phyloP scores from a whole-genome alignment of 2,329 filamentous ascomycete genomes.

The Orbilia quercus region DNA sequence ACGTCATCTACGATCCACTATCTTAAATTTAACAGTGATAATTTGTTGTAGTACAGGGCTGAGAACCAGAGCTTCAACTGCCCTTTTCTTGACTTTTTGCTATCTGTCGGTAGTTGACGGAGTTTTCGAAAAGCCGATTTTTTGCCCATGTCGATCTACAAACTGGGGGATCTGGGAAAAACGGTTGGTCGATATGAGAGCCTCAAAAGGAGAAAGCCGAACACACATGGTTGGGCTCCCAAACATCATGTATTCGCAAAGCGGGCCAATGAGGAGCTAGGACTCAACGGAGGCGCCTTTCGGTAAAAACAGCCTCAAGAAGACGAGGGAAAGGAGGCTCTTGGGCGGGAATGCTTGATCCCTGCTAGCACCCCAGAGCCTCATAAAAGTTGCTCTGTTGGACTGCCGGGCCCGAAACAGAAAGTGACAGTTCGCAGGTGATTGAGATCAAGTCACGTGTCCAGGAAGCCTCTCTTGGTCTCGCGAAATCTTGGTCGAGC shows the following conservation, averaged over 20 bases:
- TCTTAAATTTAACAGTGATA: conserved; percentile 40
- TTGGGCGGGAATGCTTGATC: conserved; percentile 43
- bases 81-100: not conserved
- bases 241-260: conserved; percentile 48
- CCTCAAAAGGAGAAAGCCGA: conserved; percentile 15
- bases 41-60: conserved; percentile 46
- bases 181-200: conserved; percentile 36
- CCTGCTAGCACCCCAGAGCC: conserved; percentile 53
- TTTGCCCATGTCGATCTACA: conserved; percentile 18
- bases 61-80: conserved; percentile 20
- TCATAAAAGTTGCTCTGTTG: conserved; percentile 42
- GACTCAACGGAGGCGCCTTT: conserved; percentile 20
- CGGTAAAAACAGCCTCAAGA: conserved; percentile 47
- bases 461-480: conserved; percentile 9
- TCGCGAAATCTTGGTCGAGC: conserved; percentile 10
- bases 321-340: conserved; percentile 38
- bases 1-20: conserved; percentile 45
- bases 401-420: conserved; percentile 29
- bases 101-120: conserved; percentile 40
- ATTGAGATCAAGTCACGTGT: too few relatives aligned
- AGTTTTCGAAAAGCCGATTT: conserved; percentile 2
- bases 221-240: not conserved
- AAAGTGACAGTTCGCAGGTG: not conserved
- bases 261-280: conserved; percentile 25
- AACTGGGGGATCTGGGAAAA: conserved; percentile 38